A percentile compares a stretch with the other conserved stretches of the same genome.
These are phyloP conservation scores for Spergularia marina DNA, from an alignment of 148 eudicot species.

Conservation along the genomic window DNA sequence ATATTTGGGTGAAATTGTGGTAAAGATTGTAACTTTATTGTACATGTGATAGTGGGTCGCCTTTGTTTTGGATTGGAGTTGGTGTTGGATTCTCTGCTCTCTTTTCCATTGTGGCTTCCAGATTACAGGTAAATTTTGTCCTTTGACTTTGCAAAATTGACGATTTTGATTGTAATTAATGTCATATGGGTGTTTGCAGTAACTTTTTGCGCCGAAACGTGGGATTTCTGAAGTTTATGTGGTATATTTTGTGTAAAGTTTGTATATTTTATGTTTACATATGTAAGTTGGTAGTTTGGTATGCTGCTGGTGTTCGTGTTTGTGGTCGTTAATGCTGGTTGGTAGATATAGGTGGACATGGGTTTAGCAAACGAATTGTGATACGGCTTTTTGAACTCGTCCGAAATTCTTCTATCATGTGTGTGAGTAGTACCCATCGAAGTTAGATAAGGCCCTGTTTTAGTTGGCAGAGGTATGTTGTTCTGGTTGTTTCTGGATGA, in stretches of 20 bases:
- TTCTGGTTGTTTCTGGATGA: too few relatives aligned
- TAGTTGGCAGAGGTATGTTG: too few relatives aligned
- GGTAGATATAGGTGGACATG: background rate
- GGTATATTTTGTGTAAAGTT: background rate
- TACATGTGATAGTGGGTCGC: slow-evolving; percentile 62
- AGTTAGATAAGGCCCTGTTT: too few relatives aligned
- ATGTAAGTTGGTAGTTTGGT: background rate
- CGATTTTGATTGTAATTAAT: background rate
- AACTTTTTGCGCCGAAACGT: background rate
- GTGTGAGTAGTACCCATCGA: too few relatives aligned
- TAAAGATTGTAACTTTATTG: slow-evolving; percentile 2
- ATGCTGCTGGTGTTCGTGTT: background rate
- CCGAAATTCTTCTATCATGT: too few relatives aligned
- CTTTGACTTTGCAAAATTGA: background rate
- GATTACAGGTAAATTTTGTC: slow-evolving; percentile 60
- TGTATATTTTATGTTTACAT: background rate
- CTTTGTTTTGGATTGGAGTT: slow-evolving; percentile 94
- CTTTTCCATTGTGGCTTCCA: slow-evolving; percentile 68
- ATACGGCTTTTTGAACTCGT: too few relatives aligned
- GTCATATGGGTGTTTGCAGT: background rate
- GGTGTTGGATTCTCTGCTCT: slow-evolving; percentile 87
- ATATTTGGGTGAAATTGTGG: slow-evolving; percentile 1
- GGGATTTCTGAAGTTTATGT: background rate
- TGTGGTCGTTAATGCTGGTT: background rate
- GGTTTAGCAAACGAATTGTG: too few relatives aligned